Base-by-base conservation (phyloP, 2,329 filamentous ascomycete species). In the Talaromyces sp. region DNA sequence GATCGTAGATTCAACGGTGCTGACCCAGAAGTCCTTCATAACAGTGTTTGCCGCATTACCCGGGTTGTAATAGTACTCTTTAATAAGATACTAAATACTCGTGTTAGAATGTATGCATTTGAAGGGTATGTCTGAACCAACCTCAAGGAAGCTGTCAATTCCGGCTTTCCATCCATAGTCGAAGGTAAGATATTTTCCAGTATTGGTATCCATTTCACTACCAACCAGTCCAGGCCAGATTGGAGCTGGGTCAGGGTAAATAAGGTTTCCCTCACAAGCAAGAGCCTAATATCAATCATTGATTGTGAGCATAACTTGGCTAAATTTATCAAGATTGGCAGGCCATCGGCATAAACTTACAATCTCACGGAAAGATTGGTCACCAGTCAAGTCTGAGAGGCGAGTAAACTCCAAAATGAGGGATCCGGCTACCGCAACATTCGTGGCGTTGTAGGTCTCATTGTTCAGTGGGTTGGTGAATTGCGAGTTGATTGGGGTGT, bases 81-180 rank as follows among this genome's bases (percentile, higher is more conserved):
- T 69, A 51, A 69, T 66, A 11, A 68, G 58, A 27, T 69, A 69
- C 64, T 69, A 52, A 6, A 44, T 42, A 33, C 22, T 2, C 19
- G 32, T 64, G n/a, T 60, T 59, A 27, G 3, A 56, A 25, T 33
- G 2, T 15, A 10, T 27, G 11, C 25, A 22, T 25, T 9, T 25
- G 15, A 10, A 22, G 15, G 25, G n/a, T 10, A 10, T 28, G 42
- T 25, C 5, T 49, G n/a, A 22, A 44, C 58, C 42, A 47, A 67
- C 66, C 64, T 68, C 67, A 19, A 68, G 58, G 42, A 65, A 67
- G 55, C 67, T 69, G 59, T 69, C 67, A 47, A 68, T 65, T 2
- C 64, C 64, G 32, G 64, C 60, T 30, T 67, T 49, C 67, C 67
- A 69, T 36, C 67, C 67, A 36, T 60, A 67, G 55, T 68, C 67